Conservation (phyloP, 2,329 filamentous ascomycete genomes). For the Aspergillus clavatus region DNA sequence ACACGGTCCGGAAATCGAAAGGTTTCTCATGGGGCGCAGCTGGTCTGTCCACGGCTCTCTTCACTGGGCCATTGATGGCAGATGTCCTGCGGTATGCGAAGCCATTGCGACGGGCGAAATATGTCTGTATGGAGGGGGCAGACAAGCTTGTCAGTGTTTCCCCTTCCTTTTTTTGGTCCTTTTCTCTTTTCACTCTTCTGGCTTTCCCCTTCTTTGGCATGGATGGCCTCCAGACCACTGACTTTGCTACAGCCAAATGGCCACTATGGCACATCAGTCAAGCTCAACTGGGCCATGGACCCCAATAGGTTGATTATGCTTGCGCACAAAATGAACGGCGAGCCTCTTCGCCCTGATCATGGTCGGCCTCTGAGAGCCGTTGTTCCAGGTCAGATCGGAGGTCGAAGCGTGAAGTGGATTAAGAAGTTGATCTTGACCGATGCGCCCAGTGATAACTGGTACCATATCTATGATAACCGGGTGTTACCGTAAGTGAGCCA, state of each 20-base stretch:
- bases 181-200: too few relatives aligned
- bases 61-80: slow-evolving; percentile 73
- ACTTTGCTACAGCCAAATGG: slow-evolving; percentile 62
- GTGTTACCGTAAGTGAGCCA: slow-evolving; percentile 60
- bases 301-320: slow-evolving; percentile 78
- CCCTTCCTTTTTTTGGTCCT: background rate
- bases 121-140: slow-evolving; percentile 86
- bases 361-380: slow-evolving; percentile 77
- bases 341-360: slow-evolving; percentile 73
- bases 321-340: slow-evolving; percentile 87
- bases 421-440: slow-evolving; percentile 74
- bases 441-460: slow-evolving; percentile 84
- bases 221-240: too few relatives aligned
- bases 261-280: slow-evolving; percentile 81
- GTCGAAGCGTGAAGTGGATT: slow-evolving; percentile 89
- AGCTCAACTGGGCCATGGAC: slow-evolving; percentile 84
- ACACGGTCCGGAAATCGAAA: slow-evolving; percentile 82
- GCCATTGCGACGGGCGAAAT: slow-evolving; percentile 66
- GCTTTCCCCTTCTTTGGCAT: too few relatives aligned
- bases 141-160: slow-evolving; percentile 59
- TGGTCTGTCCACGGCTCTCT: slow-evolving; percentile 79
- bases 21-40: slow-evolving; percentile 93
- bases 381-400: slow-evolving; percentile 87
- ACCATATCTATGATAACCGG: slow-evolving; percentile 89
- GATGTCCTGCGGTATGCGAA: slow-evolving; percentile 66